Conservation (phyloP, 148 eudicot species). For the Chenopodium berlandieri region DNA sequence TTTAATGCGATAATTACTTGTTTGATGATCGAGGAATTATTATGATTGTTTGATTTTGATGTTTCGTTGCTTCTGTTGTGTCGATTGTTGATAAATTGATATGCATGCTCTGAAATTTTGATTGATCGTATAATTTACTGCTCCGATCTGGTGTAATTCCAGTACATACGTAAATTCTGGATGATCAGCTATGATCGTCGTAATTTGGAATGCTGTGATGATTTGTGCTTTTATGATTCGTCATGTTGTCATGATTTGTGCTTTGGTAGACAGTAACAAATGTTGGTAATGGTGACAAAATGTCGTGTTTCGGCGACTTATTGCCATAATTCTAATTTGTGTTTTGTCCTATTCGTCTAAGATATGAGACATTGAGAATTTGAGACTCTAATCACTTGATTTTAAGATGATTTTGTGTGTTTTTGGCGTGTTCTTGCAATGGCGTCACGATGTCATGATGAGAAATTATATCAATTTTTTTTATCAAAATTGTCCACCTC, state of each 20-base stretch:
- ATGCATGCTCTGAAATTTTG: not conserved
- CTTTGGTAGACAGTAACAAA: no score
- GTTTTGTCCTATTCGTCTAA: no score
- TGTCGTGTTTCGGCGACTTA: no score
- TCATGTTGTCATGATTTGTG: no score
- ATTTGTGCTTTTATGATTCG: not conserved
- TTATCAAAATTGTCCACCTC: not conserved
- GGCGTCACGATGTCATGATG: not conserved
- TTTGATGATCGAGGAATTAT: not conserved
- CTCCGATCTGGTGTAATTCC: conserved; percentile 3
- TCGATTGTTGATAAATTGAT: not conserved
- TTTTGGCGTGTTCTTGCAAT: not conserved
- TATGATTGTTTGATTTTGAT: not conserved
- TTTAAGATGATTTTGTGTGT: not conserved
- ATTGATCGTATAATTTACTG: not conserved
- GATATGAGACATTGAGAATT: no score
- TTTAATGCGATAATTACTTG: not conserved
- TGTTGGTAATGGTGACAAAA: no score
- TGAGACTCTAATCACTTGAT: not conserved
- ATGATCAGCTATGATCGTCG: not conserved
- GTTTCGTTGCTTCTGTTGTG: not conserved
- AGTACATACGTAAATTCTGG: no score
- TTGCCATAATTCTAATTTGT: no score
- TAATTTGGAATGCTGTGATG: not conserved
- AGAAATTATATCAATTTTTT: not conserved